Evolutionary conservation across 2,329 filamentous ascomycete genomes (phyloP).

Genomic region (Monosporascus sp.): DNA sequence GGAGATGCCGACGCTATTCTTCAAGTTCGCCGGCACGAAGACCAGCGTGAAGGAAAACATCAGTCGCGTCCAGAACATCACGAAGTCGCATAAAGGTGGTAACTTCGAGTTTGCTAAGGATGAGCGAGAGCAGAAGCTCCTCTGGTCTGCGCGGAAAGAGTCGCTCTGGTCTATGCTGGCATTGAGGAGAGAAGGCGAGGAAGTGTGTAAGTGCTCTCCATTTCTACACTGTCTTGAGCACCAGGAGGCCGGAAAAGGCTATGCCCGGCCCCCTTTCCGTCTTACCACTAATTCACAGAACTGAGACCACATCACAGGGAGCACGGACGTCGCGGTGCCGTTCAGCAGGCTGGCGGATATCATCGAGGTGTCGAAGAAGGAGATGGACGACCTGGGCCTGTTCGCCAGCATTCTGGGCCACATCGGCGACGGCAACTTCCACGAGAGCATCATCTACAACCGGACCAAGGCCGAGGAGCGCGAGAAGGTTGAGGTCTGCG

Average conservation of each 20-base stretch:
- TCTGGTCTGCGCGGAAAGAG: slow-evolving; percentile 80
- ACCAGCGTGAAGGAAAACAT: slow-evolving; percentile 76
- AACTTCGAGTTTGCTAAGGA: slow-evolving; percentile 73
- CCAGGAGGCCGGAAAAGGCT: no score
- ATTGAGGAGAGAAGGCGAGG: slow-evolving; percentile 58
- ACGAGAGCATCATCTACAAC: slow-evolving; percentile 88
- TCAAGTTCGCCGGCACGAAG: slow-evolving; percentile 80
- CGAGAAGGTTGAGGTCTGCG: slow-evolving; percentile 71
- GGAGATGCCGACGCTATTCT: slow-evolving; percentile 73
- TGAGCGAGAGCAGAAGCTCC: slow-evolving; percentile 63
- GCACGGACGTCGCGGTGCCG: slow-evolving; percentile 79
- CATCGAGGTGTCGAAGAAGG: slow-evolving; percentile 78
- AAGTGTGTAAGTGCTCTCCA: slow-evolving; percentile 62
- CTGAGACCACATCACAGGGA: slow-evolving; percentile 42
- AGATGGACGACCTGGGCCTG: slow-evolving; percentile 78
- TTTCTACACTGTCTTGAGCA: slow-evolving; percentile 14
- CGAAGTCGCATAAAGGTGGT: slow-evolving; percentile 57
- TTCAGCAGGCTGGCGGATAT: slow-evolving; percentile 71
- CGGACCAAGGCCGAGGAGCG: slow-evolving; percentile 62
- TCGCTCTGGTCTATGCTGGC: slow-evolving; percentile 80
- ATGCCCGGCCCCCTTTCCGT: no score
- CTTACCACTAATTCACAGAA: background rate
- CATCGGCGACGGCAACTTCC: slow-evolving; percentile 92
- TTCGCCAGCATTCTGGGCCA: slow-evolving; percentile 88
- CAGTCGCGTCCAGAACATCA: slow-evolving; percentile 60